Evolutionary conservation across 2,329 filamentous ascomycete species (phyloP), one percentile per base, ranked within the genome.

Genomic region (Fusarium sarcochroum): DNA sequence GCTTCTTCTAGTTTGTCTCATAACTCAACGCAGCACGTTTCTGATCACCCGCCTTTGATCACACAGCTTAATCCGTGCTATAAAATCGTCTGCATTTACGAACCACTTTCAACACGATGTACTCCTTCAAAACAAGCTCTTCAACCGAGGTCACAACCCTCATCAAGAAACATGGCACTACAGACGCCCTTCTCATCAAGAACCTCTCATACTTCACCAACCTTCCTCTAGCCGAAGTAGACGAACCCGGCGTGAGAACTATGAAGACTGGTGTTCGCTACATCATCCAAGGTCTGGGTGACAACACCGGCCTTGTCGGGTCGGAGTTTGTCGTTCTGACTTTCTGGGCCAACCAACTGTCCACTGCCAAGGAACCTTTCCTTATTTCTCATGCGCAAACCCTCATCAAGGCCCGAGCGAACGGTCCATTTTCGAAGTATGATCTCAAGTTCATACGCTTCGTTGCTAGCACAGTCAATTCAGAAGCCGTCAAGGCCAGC

Each of bases 121-220:
- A 30, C 1, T 21, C 14, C 13, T 47, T 42, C 41, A 47, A 34
- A 9, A 11, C 5, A 7, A 38, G 35, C 17, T 41, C 30, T 9
- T 6, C n/a, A 3, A 13, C 23, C 1, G 58, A 62, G 18, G 27
- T 44, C 2, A 37, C 20, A 1, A 9, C 30, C 1, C 35, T 47
- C 0, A 54, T 54, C 18, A 7, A 61, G 5, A 62, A 61, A 8
- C 41, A 62, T 14, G 41, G 56, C n/a, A 9, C 32, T 11, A 32
- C 20, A 1, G 9, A 62, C 17, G 41, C 34, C 1, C 11, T 53
- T 0, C 27, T 18, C 4, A 34, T 47, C 17, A 18, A 23, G 10
- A 47, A 34, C 13, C 10, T 61, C 4, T 17, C n/a, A 0, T 42
- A 21, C 15, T 60, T 47, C 11, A 15, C 23, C 3, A 41, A 61